Conservation (phyloP, 2,329 filamentous ascomycete species). For the Falciphora oryzae region DNA sequence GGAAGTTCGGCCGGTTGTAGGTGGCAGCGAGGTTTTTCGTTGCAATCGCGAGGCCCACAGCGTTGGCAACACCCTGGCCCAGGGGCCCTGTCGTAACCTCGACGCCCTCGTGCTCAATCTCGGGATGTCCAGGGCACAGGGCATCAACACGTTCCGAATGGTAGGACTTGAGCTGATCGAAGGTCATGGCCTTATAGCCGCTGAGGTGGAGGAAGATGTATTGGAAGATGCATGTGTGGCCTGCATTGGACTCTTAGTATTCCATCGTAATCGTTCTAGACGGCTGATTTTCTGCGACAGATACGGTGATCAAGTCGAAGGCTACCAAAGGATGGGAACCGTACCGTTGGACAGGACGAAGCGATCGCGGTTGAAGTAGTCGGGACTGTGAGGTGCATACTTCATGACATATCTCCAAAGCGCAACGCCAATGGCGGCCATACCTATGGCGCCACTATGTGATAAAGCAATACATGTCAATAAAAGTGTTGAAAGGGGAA, state of each 20-base stretch:
- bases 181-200: conserved; percentile 44
- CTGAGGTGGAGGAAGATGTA: conserved; percentile 44
- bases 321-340: background rate
- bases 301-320: too few species aligned
- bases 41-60: conserved; percentile 50
- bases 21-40: conserved; percentile 45
- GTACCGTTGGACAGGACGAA: conserved; percentile 53
- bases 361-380: conserved; percentile 53
- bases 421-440: conserved; percentile 31
- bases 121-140: conserved; percentile 46
- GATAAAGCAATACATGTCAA: conserved; percentile 1
- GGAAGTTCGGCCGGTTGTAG: conserved; percentile 43
- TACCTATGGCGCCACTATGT: conserved; percentile 25
- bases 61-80: conserved; percentile 51
- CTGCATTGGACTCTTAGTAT: conserved; percentile 12
- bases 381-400: conserved; percentile 45
- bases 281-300: too few species aligned
- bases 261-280: background rate
- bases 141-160: conserved; percentile 35
- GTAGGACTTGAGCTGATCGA: conserved; percentile 48
- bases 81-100: conserved; percentile 53
- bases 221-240: conserved; percentile 44
- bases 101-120: conserved; percentile 49
- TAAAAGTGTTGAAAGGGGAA: background rate
- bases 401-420: conserved; percentile 56